Evolutionary conservation across 2,329 filamentous ascomycete genomes (phyloP), one percentile per base, ranked within the genome.

Genomic region (Venturia oleaginea): DNA sequence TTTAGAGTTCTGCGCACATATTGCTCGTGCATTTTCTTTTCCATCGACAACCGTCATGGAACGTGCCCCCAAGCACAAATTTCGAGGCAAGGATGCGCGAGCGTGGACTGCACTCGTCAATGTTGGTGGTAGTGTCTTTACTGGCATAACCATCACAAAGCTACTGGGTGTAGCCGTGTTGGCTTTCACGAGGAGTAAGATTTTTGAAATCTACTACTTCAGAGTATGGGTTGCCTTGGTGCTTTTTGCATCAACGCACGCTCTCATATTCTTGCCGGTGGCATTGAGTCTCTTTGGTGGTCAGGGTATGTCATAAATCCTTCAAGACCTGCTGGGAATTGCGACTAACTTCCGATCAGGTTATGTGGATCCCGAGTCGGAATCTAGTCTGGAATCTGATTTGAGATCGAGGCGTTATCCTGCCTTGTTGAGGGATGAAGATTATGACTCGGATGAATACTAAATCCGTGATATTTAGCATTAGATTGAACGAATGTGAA

Each of bases 191-290:
- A 82, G 90, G 62, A 96, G 91, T 75, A 99, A 97, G 84, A 99
- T 99, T 72, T 99, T 99, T 71, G 95, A 99, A 79, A 91, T 99
- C 65, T 99, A 99, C 78, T 99, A 99, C 77, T 99, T 99, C 82
- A 85, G 94, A 54, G 90, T 99, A 54, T 99, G 94, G 94, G 80
- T 97, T 22, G 89, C 92, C 7, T 83, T 99, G 64, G 92, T 99
- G 13, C 75, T 95, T 11, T 93, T 96, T 75, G 95, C 92, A 2
- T 91, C 91, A 8, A 83, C 87, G 11, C 94, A 99, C 75, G 91
- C 94, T 0, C 80, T 99, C 59, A 84, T 99, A 8, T 96, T 97
- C 75, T 79, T 99, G 70, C 94, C 94, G 0, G 94, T 97, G 0
- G 88, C 90, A 1, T 80, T 99, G 68, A 95, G 90, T 72, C 80